Evolutionary conservation across 257 asterid species (phyloP), one percentile per base, ranked within the genome.

Genomic region (Rhazya stricta): DNA sequence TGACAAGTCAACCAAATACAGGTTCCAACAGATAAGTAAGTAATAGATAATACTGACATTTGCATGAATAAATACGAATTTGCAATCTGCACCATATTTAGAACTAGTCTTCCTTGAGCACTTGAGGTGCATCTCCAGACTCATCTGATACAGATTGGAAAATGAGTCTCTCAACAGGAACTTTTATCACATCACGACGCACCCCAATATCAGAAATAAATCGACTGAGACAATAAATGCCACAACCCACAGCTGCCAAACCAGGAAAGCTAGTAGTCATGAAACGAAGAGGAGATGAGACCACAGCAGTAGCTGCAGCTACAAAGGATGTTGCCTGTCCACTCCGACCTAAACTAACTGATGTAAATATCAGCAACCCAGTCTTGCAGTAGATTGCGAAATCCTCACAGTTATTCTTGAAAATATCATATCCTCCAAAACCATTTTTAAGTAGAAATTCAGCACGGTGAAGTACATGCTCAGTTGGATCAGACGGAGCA

Each of bases 311-410:
- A 27, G 89, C 85, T 72, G 96, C 98, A 75, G 95, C 96, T 16
- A 84, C 50, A 75, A 86, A 74, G 0, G 98, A 83, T 9, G 96
- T 71, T 18, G 94, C 92, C 78, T 91, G 98, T 50, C 98, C 98
- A 72, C 98, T 93, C 42, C 96, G 84, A 23, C 98, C 97, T 8
- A 91, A 77, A 63, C 91, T 89, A 69, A 84, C 74, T 0, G 80
- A 83, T 34, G 90, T 81, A 75, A 83, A 79, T 70, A 91, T 76
- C 30, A 93, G 90, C 79, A 87, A 81, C 50, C 97, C 97, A 1
- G 98, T 94, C 83, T 94, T 94, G 88, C 97, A 91, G 87, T 94
- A 94, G 62, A 91, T 89, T 0, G 97, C 89, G 4, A 94, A 88
- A 77, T 94, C 98, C 84, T 94, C 98, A 9, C 98, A 91, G 83